Evolutionary conservation across 2,329 filamentous ascomycete genomes (phyloP).

Genomic region (Aspergillus sp.): DNA sequence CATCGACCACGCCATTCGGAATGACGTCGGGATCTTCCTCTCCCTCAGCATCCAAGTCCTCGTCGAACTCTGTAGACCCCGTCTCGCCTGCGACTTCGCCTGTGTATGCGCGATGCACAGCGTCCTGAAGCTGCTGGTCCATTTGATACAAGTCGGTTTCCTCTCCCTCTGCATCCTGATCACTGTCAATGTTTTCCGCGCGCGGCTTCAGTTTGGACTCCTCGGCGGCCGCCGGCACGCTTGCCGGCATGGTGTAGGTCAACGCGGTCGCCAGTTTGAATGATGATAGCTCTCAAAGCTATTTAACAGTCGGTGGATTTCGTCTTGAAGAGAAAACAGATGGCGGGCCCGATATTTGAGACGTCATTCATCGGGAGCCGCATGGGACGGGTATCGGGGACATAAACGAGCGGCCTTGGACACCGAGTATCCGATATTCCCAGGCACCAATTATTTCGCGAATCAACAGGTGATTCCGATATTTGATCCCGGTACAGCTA

Average conservation of each 20-base stretch:
- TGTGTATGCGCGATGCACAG: conserved; percentile 42
- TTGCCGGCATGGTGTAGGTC: conserved; percentile 47
- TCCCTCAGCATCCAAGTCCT: conserved; percentile 14
- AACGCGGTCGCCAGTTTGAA: conserved; percentile 45
- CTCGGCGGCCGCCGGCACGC: conserved; percentile 44
- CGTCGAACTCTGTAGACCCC: conserved; percentile 24
- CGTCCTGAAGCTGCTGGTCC: conserved; percentile 45
- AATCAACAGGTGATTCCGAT: neutral
- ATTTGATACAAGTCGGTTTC: conserved; percentile 47
- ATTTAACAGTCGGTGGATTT: conserved; percentile 2
- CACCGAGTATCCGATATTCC: conserved; percentile 16
- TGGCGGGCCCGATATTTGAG: conserved; percentile 30
- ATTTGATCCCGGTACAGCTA: conserved; percentile 17
- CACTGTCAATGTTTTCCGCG: conserved; percentile 42
- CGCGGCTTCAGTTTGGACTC: conserved; percentile 39
- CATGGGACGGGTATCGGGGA: conserved; percentile 33
- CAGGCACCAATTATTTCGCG: conserved; percentile 4
- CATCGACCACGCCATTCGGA: conserved; percentile 49
- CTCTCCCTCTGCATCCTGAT: conserved; percentile 51
- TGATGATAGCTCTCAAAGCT: conserved; percentile 17
- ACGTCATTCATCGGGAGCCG: conserved; percentile 34
- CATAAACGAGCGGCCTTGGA: conserved; percentile 23
- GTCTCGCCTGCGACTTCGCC: conserved; percentile 36
- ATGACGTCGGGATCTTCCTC: conserved; percentile 28
- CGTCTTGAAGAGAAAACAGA: conserved; percentile 13